Evolutionary conservation across 2,329 filamentous ascomycete species (phyloP).

Genomic region (Pseudogymnoascus pannorum): DNA sequence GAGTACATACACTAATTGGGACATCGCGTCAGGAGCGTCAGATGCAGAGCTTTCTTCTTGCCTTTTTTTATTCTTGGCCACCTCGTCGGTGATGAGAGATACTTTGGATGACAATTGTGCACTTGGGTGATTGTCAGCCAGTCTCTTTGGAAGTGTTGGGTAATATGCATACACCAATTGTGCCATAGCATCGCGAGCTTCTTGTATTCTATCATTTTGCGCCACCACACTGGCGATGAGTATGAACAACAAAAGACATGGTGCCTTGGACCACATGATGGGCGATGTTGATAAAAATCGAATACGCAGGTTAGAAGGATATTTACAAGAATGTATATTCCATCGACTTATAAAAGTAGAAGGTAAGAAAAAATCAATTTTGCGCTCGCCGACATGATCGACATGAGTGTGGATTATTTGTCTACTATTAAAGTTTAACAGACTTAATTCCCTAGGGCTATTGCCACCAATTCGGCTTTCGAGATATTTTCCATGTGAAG

Average conservation of each 20-base stretch:
- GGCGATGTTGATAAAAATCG: conserved; percentile 6
- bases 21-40: background rate
- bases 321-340: conserved; percentile 1
- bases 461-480: background rate
- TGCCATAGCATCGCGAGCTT: background rate
- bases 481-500: background rate
- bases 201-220: background rate
- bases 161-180: no score
- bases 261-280: conserved; percentile 2
- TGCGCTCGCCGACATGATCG: conserved; percentile 1
- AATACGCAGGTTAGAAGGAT: background rate
- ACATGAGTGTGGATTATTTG: background rate
- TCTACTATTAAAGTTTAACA: background rate
- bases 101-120: no score
- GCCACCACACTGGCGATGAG: background rate
- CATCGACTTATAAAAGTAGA: background rate
- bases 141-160: background rate
- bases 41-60: background rate
- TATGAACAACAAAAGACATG: background rate
- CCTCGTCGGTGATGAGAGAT: background rate
- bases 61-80: background rate
- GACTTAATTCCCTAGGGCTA: background rate
- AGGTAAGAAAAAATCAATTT: background rate
- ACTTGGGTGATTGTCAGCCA: background rate
- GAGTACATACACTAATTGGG: background rate